Conservation (phyloP, 2,329 filamentous ascomycete genomes). For the Plenodomus biglobosus region DNA sequence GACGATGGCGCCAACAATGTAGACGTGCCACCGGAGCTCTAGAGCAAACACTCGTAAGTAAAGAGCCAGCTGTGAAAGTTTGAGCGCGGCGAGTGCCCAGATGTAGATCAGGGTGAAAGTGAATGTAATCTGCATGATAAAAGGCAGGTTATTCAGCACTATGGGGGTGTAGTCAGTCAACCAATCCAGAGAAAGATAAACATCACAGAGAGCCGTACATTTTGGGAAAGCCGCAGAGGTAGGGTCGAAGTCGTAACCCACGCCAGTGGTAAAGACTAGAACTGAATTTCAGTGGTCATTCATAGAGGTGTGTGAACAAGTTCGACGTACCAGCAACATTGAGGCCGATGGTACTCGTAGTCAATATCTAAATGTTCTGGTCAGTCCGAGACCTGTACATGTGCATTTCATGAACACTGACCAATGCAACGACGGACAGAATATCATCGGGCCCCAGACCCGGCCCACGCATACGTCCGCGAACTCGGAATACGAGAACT, state of each 20-base stretch:
- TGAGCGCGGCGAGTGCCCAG: slow-evolving; percentile 22
- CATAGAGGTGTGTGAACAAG: background rate
- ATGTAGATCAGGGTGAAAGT: slow-evolving; percentile 25
- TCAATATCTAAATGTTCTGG: slow-evolving; percentile 9
- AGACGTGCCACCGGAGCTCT: slow-evolving; percentile 16
- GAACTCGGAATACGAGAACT: slow-evolving; percentile 15
- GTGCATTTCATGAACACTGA: slow-evolving; percentile 1
- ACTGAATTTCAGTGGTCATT: background rate
- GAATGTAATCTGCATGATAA: slow-evolving; percentile 27
- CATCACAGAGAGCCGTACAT: slow-evolving; percentile 7
- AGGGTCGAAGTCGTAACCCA: slow-evolving; percentile 19
- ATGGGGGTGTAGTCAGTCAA: background rate
- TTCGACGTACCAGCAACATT: slow-evolving; percentile 13
- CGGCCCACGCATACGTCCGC: slow-evolving; percentile 18
- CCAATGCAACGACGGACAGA: slow-evolving; percentile 16
- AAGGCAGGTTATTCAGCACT: slow-evolving; percentile 21
- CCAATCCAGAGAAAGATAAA: background rate
- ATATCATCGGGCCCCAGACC: slow-evolving; percentile 23
- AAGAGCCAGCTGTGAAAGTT: slow-evolving; percentile 23
- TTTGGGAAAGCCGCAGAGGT: slow-evolving; percentile 12
- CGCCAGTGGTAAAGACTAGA: slow-evolving; percentile 20
- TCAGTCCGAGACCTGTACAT: background rate
- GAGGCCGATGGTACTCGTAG: slow-evolving; percentile 21
- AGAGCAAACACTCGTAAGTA: slow-evolving; percentile 20
- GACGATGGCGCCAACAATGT: slow-evolving; percentile 16